These are phyloP conservation scores for Colletotrichum sojae DNA, from an alignment of 2,329 filamentous ascomycete genomes.

Conservation along the genomic window DNA sequence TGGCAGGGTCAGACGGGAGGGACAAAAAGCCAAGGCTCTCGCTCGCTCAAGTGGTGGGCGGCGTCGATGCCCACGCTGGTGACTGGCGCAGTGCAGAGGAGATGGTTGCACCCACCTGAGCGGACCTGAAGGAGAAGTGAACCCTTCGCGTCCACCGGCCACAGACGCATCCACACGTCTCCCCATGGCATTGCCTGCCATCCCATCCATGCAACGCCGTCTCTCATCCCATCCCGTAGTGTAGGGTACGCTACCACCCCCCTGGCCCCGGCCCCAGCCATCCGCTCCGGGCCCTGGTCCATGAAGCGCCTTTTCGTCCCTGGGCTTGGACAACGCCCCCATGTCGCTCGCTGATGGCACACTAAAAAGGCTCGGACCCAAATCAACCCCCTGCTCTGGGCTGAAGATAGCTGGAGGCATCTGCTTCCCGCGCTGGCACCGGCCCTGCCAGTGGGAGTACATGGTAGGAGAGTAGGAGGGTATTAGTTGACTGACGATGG, in stretches of 20 bases:
- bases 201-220: slow-evolving; percentile 34
- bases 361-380: slow-evolving; percentile 32
- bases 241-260: slow-evolving; percentile 8
- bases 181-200: slow-evolving; percentile 28
- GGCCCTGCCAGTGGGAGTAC: neutral
- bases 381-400: slow-evolving; percentile 34
- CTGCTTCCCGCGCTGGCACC: slow-evolving; percentile 1
- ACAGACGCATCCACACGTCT: slow-evolving; percentile 33
- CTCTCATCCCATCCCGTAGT: slow-evolving; percentile 23
- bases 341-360: slow-evolving; percentile 35
- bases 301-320: slow-evolving; percentile 39
- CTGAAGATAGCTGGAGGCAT: slow-evolving; percentile 41
- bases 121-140: slow-evolving; percentile 36
- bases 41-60: slow-evolving; percentile 6
- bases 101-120: slow-evolving; percentile 40
- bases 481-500: slow-evolving; percentile 19
- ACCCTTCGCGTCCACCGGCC: slow-evolving; percentile 38
- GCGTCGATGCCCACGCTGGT: neutral
- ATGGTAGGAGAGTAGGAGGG: neutral
- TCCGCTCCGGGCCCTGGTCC: slow-evolving; percentile 34
- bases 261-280: slow-evolving; percentile 28
- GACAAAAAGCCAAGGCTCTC: slow-evolving; percentile 1
- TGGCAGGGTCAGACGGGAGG: slow-evolving; percentile 17
- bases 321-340: slow-evolving; percentile 39
- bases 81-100: slow-evolving; percentile 6